Evolutionary conservation across 2,329 filamentous ascomycete genomes (phyloP).

Genomic region (Penicillium brevicompactum): DNA sequence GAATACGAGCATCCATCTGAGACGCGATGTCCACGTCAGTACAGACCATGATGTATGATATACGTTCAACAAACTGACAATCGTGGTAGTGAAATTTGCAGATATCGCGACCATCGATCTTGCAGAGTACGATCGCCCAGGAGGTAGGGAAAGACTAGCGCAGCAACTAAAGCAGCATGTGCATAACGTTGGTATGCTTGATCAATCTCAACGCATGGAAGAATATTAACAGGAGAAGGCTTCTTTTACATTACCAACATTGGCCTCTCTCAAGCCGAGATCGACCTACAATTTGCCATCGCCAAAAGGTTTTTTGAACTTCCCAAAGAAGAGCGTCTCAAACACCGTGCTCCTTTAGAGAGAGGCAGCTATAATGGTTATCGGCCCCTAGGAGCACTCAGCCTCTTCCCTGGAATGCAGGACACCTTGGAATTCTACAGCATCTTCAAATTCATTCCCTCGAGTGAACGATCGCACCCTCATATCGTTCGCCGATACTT

Average conservation of each 20-base stretch:
- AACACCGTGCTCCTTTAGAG: slow-evolving; percentile 54
- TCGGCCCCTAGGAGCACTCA: slow-evolving; percentile 47
- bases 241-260: slow-evolving; percentile 67
- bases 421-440: slow-evolving; percentile 66
- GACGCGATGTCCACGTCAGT: slow-evolving; percentile 10
- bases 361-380: slow-evolving; percentile 60
- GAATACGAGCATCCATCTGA: slow-evolving; percentile 12
- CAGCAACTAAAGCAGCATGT: slow-evolving; percentile 57
- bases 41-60: background rate
- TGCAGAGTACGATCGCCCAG: slow-evolving; percentile 54
- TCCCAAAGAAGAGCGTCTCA: slow-evolving; percentile 57
- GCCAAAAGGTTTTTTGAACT: slow-evolving; percentile 59
- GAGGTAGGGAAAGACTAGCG: slow-evolving; percentile 56
- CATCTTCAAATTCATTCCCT: slow-evolving; percentile 57
- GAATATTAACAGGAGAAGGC: slow-evolving; percentile 31
- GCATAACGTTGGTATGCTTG: slow-evolving; percentile 39
- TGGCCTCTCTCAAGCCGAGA: slow-evolving; percentile 58
- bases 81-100: slow-evolving; percentile 31
- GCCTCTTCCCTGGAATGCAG: slow-evolving; percentile 29
- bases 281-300: slow-evolving; percentile 63
- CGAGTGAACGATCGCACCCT: slow-evolving; percentile 50
- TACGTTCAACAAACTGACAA: background rate
- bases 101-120: slow-evolving; percentile 59
- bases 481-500: slow-evolving; percentile 53
- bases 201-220: background rate